Conservation (phyloP, 2,329 filamentous ascomycete species). For the Xylaria sp. region DNA sequence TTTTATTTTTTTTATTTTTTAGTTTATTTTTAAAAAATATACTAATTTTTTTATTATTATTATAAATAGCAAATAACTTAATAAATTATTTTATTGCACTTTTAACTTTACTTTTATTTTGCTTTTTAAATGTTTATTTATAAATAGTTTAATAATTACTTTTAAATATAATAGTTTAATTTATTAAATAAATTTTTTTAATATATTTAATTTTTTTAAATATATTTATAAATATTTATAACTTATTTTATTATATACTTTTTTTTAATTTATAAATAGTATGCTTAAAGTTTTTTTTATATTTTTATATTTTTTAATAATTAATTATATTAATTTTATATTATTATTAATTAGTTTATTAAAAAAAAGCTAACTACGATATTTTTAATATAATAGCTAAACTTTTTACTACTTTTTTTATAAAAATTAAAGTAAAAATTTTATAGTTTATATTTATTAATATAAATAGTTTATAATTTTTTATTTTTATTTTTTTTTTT, state of each 20-base stretch:
- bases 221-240: neutral
- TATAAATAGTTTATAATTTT: constrained; percentile 1
- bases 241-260: neutral
- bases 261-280: neutral
- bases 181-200: neutral
- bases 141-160: neutral
- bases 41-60: neutral
- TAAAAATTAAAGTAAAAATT: neutral
- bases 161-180: neutral
- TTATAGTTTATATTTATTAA: constrained; percentile 1
- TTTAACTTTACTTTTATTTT: neutral
- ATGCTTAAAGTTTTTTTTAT: neutral
- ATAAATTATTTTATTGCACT: neutral
- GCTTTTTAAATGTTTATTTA: neutral
- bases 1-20: neutral
- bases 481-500: neutral
- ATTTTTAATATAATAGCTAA: neutral
- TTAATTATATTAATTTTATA: neutral
- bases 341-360: neutral
- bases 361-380: neutral
- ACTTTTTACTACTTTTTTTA: neutral
- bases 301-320: neutral
- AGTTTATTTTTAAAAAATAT: neutral
- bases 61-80: neutral
- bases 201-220: neutral